Evolutionary conservation across 2,329 filamentous ascomycete species (phyloP).

Genomic region (Pseudocercospora eumusae): DNA sequence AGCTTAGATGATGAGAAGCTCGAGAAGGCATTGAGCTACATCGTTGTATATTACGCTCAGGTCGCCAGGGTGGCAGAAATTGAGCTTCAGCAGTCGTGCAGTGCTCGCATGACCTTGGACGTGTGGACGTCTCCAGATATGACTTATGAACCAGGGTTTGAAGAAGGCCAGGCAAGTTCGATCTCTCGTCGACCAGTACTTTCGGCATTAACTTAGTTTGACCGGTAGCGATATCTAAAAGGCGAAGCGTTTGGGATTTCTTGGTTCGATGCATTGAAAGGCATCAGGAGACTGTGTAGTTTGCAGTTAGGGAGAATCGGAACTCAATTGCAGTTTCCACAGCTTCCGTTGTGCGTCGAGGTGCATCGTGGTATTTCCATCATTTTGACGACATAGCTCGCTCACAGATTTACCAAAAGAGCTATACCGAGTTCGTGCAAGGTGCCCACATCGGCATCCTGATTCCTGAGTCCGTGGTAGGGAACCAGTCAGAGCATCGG

Average conservation of each 20-base stretch:
- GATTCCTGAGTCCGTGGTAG: conserved; percentile 2
- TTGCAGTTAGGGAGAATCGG: background rate
- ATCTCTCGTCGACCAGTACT: background rate
- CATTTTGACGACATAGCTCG: conserved; percentile 10
- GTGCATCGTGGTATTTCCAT: background rate
- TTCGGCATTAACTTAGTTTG: background rate
- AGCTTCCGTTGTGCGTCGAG: background rate
- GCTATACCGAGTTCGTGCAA: conserved; percentile 8
- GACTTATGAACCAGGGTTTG: background rate
- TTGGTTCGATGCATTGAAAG: background rate
- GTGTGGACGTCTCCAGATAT: background rate
- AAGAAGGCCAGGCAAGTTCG: background rate
- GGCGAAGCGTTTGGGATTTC: background rate
- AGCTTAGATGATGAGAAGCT: background rate
- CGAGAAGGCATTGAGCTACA: background rate
- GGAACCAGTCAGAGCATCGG: conserved; percentile 5
- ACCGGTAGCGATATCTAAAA: background rate
- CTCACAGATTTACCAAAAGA: conserved; percentile 5
- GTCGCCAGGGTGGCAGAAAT: background rate
- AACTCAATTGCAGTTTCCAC: background rate
- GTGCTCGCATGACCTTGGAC: background rate
- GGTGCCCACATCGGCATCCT: conserved; percentile 8
- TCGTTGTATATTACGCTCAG: background rate
- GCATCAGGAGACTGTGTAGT: background rate
- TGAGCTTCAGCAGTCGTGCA: background rate